Evolutionary conservation across 768 basidiomycete genomes (phyloP), one percentile per base, ranked within the genome.

Genomic region (Hericium coralloides): DNA sequence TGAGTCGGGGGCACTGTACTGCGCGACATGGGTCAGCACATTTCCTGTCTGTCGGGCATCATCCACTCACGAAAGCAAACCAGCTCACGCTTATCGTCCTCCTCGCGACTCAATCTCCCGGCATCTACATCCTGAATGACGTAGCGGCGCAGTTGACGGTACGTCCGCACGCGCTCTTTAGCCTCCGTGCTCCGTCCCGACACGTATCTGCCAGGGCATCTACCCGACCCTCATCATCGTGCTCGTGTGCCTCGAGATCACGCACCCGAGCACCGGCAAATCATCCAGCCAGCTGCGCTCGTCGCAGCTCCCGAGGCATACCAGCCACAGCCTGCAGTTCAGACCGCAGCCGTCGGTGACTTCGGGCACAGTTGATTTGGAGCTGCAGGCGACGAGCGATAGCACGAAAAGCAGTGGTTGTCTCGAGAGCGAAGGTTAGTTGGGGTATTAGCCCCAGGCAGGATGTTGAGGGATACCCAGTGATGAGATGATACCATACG

Each of bases 201-300:
- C 23, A 12, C 36, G 50, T 9, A 45, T 39, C 45, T n/a, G 1
- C 2, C 12, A 60, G 57, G 57, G 59, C 6, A 58, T 60, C 58
- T 58, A 60, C 47, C 59, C 57, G 4, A 60, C 59, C 1, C 45
- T 60, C 2, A 60, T 60, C 45, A 58, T 60, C 43, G 64, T 65
- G 38, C 69, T 72, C 31, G 67, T 66, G 53, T 60, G 65, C 17
- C 56, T 62, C 31, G 64, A 72, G 53, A 7, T 47, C 12, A 60
- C 50, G 22, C 60, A 50, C 15, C 43, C 43, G 20, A 45, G n/a
- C 9, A 20, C 20, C 20, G 43, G 17, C n/a, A 45, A 45, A 12
- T n/a, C n/a, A 1, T 45, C 43, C 20, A 45, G 43, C 43, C 41
- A 43, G 41, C 43, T 45, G 14, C 43, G 43, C 18, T 45, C 43